Conservation (phyloP, 371 early-diverging fungal species). For the Enteropsectra breve region DNA sequence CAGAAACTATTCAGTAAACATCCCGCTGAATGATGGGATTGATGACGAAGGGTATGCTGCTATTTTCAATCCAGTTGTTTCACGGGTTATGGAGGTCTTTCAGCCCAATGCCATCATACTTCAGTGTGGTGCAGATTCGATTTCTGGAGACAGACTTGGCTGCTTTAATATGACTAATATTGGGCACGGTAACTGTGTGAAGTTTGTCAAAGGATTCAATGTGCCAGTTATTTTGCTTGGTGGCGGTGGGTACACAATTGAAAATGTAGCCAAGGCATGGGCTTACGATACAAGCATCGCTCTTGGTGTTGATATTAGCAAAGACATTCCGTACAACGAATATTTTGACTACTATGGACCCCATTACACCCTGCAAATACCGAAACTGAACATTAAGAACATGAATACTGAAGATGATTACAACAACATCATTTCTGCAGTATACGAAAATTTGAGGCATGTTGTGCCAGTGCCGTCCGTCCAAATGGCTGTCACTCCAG, state of each 20-base stretch:
- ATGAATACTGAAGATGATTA: conserved; percentile 75
- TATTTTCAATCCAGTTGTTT: conserved; percentile 72
- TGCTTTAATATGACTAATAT: conserved; percentile 78
- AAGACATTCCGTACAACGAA: conserved; percentile 56
- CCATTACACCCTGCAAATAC: conserved; percentile 62
- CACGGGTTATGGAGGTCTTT: conserved; percentile 76
- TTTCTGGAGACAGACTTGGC: conserved; percentile 93
- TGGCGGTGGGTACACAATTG: conserved; percentile 96
- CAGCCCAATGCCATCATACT: conserved; percentile 86
- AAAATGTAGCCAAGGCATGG: conserved; percentile 92
- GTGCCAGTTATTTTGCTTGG: conserved; percentile 84
- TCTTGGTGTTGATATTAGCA: conserved; percentile 51
- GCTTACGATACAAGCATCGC: conserved; percentile 59
- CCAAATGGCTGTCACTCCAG: conserved; percentile 76
- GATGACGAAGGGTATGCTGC: conserved; percentile 78
- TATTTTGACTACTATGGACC: conserved; percentile 57
- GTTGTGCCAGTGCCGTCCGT: conserved; percentile 82
- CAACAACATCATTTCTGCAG: conserved; percentile 62
- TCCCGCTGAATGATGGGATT: conserved; percentile 89
- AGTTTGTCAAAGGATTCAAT: conserved; percentile 77
- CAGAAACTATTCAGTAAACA: conserved; percentile 81
- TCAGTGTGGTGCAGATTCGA: conserved; percentile 96
- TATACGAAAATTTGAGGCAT: conserved; percentile 78
- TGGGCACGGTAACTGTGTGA: conserved; percentile 78
- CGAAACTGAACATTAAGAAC: conserved; percentile 69